phyloP scores from a whole-genome alignment of 441 rosid species.

The Mallotus japonicus region DNA sequence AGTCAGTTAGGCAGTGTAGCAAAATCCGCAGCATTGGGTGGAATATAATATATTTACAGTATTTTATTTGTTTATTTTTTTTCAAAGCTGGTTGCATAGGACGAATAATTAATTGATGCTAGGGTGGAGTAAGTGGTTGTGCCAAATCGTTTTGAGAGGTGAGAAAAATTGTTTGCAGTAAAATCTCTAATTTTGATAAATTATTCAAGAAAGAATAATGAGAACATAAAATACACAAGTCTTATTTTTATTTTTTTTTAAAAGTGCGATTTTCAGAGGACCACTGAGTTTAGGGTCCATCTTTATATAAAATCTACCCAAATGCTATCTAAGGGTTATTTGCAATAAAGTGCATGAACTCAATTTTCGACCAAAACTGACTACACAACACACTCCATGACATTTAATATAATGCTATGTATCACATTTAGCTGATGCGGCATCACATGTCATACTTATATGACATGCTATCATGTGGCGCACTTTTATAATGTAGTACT shows the following conservation, averaged over 20 bases:
- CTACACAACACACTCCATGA: too few relatives aligned
- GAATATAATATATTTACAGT: neutral
- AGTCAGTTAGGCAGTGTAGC: slow-evolving; percentile 15
- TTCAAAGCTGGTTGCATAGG: neutral
- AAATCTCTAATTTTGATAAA: neutral
- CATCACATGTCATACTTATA: too few relatives aligned
- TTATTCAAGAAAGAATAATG: neutral
- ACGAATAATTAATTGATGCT: neutral
- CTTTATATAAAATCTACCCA: neutral
- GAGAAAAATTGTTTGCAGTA: neutral
- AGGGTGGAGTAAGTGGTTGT: neutral
- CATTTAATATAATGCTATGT: too few relatives aligned
- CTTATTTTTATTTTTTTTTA: too few relatives aligned
- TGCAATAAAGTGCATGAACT: too few relatives aligned
- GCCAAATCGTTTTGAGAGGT: neutral
- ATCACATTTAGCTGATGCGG: too few relatives aligned
- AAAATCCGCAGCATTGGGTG: slow-evolving; percentile 8
- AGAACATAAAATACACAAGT: too few relatives aligned
- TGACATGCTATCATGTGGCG: too few relatives aligned
- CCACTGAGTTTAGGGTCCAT: slow-evolving; percentile 1
- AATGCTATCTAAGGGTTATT: neutral
- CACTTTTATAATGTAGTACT: too few relatives aligned
- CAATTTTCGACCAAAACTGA: too few relatives aligned
- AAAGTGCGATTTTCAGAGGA: neutral
- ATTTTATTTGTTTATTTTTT: too few relatives aligned